Evolutionary conservation across 2,329 filamentous ascomycete genomes (phyloP), one percentile per base, ranked within the genome.

Genomic region (Dichotomopilus funicola): DNA sequence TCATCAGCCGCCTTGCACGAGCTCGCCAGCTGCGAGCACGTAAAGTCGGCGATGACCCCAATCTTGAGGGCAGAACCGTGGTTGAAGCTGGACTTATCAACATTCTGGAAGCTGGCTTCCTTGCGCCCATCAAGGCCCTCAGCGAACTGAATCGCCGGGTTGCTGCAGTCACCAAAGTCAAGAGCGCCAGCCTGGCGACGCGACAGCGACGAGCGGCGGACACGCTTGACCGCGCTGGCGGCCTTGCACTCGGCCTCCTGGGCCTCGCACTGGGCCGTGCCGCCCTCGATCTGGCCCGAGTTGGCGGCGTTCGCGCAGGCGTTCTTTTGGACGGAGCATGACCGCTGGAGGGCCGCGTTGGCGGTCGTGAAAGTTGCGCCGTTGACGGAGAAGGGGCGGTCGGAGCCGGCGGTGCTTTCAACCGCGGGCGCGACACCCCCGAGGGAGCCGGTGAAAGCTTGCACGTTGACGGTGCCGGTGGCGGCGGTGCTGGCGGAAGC

Each of bases 291-390:
- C 59, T 68, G 57, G 41, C 75, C 75, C 36, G 68, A 64, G 71
- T 78, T 78, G 65, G 71, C 75, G 11, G 74, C 75, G 62, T 73
- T 73, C 60, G 75, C 70, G 67, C 76, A 78, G 8, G 71, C 70
- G 65, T 78, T 78, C 68, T 78, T 72, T 68, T 78, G 76, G 40
- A 78, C 70, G 55, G 75, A 72, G 64, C 76, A 79, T 9, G 75
- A 76, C 33, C 76, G 74, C 66, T 73, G 70, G 56, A 76, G 64
- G 8, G 76, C 76, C 38, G 74, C 75, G 45, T 69, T 72, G 8
- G 65, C 61, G 60, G 74, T 74, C 5, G 76, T 71, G 67, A 85
- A 85, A 58, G 75, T 80, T 53, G 76, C 75, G 12, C 75, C 76
- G 54, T 78, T 82, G 60, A 82, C 82, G 49, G 66, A 70, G 66